Evolutionary conservation across 2,329 filamentous ascomycete species (phyloP).

Genomic region (Aspergillus ruber): DNA sequence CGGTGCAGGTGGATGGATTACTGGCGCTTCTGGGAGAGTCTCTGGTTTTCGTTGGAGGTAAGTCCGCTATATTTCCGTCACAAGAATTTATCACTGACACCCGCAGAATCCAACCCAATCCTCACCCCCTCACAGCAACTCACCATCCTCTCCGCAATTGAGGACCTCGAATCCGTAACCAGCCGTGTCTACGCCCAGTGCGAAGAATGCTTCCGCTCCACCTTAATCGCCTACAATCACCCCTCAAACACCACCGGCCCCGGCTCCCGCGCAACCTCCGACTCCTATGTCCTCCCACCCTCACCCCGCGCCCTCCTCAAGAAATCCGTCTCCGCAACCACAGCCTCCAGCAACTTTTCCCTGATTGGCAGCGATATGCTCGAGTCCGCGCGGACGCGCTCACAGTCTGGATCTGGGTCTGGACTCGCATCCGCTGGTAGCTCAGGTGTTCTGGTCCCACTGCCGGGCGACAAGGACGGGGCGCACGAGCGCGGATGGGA

Average conservation of each 20-base stretch:
- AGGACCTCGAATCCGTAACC: slow-evolving; percentile 71
- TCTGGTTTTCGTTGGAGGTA: slow-evolving; percentile 64
- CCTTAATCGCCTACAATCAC: slow-evolving; percentile 60
- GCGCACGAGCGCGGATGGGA: slow-evolving; percentile 59
- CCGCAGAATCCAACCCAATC: slow-evolving; percentile 47
- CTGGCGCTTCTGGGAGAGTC: slow-evolving; percentile 78
- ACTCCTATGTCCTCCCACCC: slow-evolving; percentile 29
- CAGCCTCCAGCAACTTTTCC: slow-evolving; percentile 56
- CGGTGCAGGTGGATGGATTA: slow-evolving; percentile 82
- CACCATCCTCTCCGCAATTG: slow-evolving; percentile 66
- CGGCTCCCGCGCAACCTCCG: slow-evolving; percentile 4
- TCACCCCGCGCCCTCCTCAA: slow-evolving; percentile 62
- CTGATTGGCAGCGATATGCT: slow-evolving; percentile 70
- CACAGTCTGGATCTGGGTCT: slow-evolving; percentile 42
- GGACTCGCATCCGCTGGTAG: slow-evolving; percentile 47
- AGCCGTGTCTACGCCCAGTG: slow-evolving; percentile 66
- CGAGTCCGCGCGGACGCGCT: slow-evolving; percentile 36
- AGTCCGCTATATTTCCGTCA: slow-evolving; percentile 13
- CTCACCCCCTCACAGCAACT: slow-evolving; percentile 68
- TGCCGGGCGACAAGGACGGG: slow-evolving; percentile 23
- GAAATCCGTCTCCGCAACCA: slow-evolving; percentile 52
- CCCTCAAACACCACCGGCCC: slow-evolving; percentile 29
- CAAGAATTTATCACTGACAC: slow-evolving; percentile 11
- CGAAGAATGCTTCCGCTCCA: slow-evolving; percentile 70
- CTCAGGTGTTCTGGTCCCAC: slow-evolving; percentile 44